Evolutionary conservation across 345 rosid genomes (phyloP).

Genomic region (Nephelium lappaceum): DNA sequence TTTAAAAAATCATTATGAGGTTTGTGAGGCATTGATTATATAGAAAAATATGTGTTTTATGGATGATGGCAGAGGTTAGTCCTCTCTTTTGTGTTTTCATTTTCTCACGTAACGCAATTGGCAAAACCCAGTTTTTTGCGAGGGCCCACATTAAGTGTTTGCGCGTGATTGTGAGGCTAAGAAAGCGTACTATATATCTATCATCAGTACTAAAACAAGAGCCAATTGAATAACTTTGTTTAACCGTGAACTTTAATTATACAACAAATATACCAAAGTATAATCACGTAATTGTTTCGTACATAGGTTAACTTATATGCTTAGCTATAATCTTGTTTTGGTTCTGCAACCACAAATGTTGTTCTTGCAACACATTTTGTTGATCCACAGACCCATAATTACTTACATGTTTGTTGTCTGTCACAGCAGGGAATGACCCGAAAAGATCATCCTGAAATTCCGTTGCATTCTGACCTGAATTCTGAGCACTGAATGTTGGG

Average conservation of each 20-base stretch:
- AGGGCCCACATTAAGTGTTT: background rate
- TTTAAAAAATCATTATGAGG: too few relatives aligned
- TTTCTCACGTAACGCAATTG: too few relatives aligned
- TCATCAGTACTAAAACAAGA: background rate
- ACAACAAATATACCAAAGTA: background rate
- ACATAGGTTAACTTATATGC: conserved; percentile 37
- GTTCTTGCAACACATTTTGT: conserved; percentile 52
- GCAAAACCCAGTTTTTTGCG: too few relatives aligned
- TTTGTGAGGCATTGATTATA: too few relatives aligned
- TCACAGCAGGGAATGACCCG: conserved; percentile 29
- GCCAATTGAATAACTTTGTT: background rate
- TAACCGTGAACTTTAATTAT: background rate
- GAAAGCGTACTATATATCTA: too few relatives aligned
- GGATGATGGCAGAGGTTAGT: too few relatives aligned
- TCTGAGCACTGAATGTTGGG: conserved; percentile 40
- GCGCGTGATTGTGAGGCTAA: background rate
- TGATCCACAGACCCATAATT: conserved; percentile 29
- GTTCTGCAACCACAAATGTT: conserved; percentile 67
- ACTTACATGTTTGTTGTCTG: background rate
- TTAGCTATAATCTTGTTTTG: conserved; percentile 77
- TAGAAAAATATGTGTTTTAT: too few relatives aligned
- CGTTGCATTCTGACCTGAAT: background rate
- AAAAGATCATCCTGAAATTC: conserved; percentile 49
- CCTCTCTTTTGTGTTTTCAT: too few relatives aligned
- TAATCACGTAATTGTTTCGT: background rate